These are phyloP conservation scores for Paramarasmius palmivorus DNA, from an alignment of 1,284 basidiomycete species.

Conservation along the genomic window DNA sequence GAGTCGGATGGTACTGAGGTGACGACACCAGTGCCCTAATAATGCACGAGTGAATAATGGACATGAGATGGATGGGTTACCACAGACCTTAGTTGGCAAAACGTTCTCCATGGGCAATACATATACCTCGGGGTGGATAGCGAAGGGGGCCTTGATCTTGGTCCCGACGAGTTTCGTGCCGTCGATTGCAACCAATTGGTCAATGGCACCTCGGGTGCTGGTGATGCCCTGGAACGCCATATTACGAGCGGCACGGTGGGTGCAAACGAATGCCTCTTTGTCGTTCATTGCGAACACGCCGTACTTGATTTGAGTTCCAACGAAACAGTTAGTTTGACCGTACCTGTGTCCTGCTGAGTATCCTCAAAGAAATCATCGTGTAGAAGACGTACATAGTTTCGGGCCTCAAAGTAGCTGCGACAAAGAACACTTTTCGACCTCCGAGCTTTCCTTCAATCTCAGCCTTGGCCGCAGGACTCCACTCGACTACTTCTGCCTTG, in stretches of 20 bases:
- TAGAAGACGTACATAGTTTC: conserved; percentile 84
- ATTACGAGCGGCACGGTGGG: conserved; percentile 90
- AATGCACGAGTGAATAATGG: too few relatives aligned
- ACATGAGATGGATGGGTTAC: not conserved
- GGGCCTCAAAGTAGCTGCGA: conserved; percentile 94
- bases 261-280: conserved; percentile 88
- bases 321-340: conserved; percentile 98
- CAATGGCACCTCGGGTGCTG: conserved; percentile 67
- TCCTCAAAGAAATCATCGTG: conserved; percentile 7
- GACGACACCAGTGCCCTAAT: conserved; percentile 94
- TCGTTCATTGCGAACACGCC: conserved; percentile 89
- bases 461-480: conserved; percentile 65
- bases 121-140: conserved; percentile 85
- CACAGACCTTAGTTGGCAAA: conserved; percentile 80
- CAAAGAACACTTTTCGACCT: conserved; percentile 85
- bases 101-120: conserved; percentile 99
- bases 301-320: conserved; percentile 90
- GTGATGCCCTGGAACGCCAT: conserved; percentile 96
- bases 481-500: conserved; percentile 93
- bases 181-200: conserved; percentile 74
- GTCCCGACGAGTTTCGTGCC: conserved; percentile 87
- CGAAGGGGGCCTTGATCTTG: conserved; percentile 88
- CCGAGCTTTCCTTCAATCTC: conserved; percentile 68
- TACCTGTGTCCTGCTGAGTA: conserved; percentile 54
- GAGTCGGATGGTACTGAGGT: conserved; percentile 99